Base-by-base conservation (phyloP, 495 filamentous ascomycete genomes). In the Podospora fimiseda region DNA sequence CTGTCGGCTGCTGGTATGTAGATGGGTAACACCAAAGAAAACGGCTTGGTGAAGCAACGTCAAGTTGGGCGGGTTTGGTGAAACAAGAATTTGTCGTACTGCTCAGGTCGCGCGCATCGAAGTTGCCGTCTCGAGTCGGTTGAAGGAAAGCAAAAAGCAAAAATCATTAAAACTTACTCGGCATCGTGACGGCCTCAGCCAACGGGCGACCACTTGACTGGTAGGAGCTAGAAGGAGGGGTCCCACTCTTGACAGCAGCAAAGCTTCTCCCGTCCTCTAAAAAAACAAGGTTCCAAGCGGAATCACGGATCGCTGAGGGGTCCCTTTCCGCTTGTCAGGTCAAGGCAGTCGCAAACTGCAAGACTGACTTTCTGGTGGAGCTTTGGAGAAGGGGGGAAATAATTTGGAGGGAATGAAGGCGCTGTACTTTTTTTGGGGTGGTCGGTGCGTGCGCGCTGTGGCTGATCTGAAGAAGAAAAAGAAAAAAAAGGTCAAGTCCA, bases 111-210 rank as follows among this genome's bases (percentile, higher is more conserved):
- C 27, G 27, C 27, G 27, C 11, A n/a, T n/a, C n/a, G 6, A 33
- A 33, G 27, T 6, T 33, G 11, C 27, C 27, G 5, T 33, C 5
- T 33, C 27, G n/a, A n/a, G n/a, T n/a, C n/a, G n/a, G n/a, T n/a
- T n/a, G n/a, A n/a, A n/a, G n/a, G n/a, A n/a, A n/a, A n/a, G n/a
- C n/a, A n/a, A n/a, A n/a, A n/a, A n/a, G n/a, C n/a, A n/a, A n/a
- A 18, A 41, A 48, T 15, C 45, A 43, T 40, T 1, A 24, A n/a
- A 9, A 67, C 57, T 67, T 64, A 63, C 60, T 66, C 57, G 65
- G 67, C 67, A 70, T 70, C 50, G 55, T 65, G 61, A 57, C 56
- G 50, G 51, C 41, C 13, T 41, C 39, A 41, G 22, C 23, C 22
- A 27, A 47, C 23, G 44, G 23, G 39, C 39, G 14, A 41, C 39